Evolutionary conservation across 306 rosid genomes (phyloP), one percentile per base, ranked within the genome.

Genomic region (Ammopiptanthus mongolicus): DNA sequence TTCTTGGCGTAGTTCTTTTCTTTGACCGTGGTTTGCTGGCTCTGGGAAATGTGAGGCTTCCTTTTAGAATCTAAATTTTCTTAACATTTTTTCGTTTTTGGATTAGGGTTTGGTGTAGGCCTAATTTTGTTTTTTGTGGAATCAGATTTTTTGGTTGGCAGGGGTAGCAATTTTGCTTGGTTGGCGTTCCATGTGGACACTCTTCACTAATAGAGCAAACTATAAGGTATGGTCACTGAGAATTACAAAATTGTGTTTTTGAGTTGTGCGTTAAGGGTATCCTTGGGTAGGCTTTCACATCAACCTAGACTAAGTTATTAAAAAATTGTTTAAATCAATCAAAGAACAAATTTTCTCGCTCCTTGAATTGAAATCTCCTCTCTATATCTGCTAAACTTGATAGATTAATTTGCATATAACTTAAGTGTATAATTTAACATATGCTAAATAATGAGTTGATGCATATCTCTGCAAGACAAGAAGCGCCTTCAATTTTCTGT

Each of bases 21-120:
- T 93, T 88, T 51, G 98, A 93, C 80, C 87, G 96, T 46, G 98
- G 97, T 15, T 86, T 93, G 77, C 97, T 93, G 65, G 97, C 98
- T 70, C 84, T 93, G 28, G 97, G 96, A 74, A 91, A 94, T 78
- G 96, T 94, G 80, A 80, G 89, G 9, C 65, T 69, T 81, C 67
- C 36, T 82, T 56, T 39, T 21, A 55, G 19, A 58, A 65, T 67
- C 82, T 53, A 23, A 74, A 59, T 31, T 62, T 25, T 50, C 8
- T 57, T 22, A 34, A n/a, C 10, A 6, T 69, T n/a, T 14, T 51
- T 41, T 44, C 10, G 28, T 25, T 25, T 25, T 61, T 9, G 0
- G 55, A n/a, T 46, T 17, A 6, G 42, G 19, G 63, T 19, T 19
- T 55, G 8, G 5, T 47, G 2, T 58, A 6, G 6, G 62, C 76